Conservation (phyloP, 179 eudicot genomes). For the Spinacia oleracea region DNA sequence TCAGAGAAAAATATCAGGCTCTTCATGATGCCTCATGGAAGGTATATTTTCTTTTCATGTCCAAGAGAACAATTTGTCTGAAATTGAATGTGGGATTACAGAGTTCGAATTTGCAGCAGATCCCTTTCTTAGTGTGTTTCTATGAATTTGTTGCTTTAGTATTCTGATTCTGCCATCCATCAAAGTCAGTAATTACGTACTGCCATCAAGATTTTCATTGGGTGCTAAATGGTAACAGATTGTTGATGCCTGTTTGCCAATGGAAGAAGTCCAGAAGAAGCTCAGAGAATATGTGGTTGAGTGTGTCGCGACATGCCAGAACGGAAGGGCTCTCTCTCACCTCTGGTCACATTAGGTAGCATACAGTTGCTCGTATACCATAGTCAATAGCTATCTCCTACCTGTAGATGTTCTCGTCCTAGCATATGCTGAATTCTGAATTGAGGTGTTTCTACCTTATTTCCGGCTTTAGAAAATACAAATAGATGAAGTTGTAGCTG, state of each 20-base stretch:
- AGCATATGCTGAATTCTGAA: background rate
- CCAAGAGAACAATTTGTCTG: no score
- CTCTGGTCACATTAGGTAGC: conserved; percentile 50
- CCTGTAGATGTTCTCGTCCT: background rate
- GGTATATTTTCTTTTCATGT: conserved; percentile 38
- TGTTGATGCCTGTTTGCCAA: conserved; percentile 64
- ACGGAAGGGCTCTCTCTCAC: conserved; percentile 67
- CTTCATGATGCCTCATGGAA: conserved; percentile 88
- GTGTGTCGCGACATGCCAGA: conserved; percentile 51
- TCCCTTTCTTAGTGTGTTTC: no score
- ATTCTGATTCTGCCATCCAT: background rate
- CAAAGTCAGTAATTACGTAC: background rate
- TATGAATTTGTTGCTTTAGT: background rate
- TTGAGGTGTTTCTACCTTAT: background rate
- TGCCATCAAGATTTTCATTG: background rate
- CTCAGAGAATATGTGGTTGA: conserved; percentile 48
- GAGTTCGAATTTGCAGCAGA: background rate
- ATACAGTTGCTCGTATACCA: background rate
- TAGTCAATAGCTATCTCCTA: background rate
- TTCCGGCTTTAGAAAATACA: background rate
- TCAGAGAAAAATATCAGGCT: conserved; percentile 58
- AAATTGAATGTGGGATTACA: background rate
- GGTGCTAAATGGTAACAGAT: conserved; percentile 35
- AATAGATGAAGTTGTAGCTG: background rate
- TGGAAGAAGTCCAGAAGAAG: conserved; percentile 78